phyloP scores from a whole-genome alignment of 345 rosid genomes.

The Aegle marmelos region DNA sequence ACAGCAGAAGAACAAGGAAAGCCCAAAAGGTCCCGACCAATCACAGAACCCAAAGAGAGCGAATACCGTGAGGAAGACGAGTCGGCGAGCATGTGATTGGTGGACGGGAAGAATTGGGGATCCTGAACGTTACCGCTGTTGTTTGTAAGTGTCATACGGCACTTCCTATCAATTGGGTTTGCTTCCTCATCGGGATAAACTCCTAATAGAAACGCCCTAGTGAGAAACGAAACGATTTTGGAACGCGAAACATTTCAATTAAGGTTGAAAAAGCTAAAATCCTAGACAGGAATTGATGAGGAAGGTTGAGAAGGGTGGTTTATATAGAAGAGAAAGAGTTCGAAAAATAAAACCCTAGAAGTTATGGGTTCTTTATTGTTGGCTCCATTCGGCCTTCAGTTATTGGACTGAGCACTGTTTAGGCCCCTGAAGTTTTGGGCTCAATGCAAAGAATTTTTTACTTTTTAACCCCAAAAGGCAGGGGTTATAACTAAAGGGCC shows the following conservation, averaged over 20 bases:
- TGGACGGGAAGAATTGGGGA: constrained; percentile 14
- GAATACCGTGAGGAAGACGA: constrained; percentile 14
- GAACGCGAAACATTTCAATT: not conserved
- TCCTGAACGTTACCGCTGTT: constrained; percentile 14
- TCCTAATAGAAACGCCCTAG: not conserved
- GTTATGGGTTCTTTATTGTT: not conserved
- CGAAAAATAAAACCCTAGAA: constrained; percentile 2
- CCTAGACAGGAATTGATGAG: not conserved
- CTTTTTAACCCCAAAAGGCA: too few relatives aligned
- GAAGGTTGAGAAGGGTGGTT: not conserved
- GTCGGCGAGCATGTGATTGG: constrained; percentile 12
- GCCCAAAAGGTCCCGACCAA: constrained; percentile 18
- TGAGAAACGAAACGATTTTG: not conserved
- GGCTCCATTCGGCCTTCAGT: not conserved
- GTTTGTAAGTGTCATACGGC: constrained; percentile 60
- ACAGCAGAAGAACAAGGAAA: constrained; percentile 21
- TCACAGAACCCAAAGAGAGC: constrained; percentile 6
- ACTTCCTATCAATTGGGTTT: constrained; percentile 59
- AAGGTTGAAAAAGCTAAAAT: not conserved
- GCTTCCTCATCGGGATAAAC: constrained; percentile 42
- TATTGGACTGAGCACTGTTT: too few relatives aligned
- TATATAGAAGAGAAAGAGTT: not conserved
- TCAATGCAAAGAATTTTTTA: too few relatives aligned
- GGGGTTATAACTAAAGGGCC: not conserved
- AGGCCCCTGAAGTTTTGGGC: too few relatives aligned